Conservation (phyloP, 441 rosid genomes). For the Brassica hybrid region DNA sequence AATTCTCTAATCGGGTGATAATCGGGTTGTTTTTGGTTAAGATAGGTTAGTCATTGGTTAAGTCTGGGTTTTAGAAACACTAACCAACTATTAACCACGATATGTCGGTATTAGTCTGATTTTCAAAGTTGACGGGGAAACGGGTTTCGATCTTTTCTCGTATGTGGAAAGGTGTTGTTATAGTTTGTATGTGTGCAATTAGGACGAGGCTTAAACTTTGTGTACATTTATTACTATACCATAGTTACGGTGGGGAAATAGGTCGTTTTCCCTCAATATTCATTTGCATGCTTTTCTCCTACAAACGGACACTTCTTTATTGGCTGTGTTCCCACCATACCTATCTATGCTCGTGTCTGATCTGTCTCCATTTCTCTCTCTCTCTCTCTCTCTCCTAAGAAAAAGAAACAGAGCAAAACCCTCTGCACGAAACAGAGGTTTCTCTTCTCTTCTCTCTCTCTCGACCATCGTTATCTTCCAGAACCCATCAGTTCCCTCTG, state of each 20-base stretch:
- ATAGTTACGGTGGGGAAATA: background rate
- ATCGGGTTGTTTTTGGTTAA: too few species aligned
- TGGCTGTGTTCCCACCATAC: conserved; percentile 48
- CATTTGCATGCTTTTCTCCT: conserved; percentile 51
- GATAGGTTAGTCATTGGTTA: too few species aligned
- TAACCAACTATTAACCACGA: too few species aligned
- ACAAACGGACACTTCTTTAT: conserved; percentile 60
- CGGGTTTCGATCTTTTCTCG: too few species aligned
- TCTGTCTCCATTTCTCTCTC: conserved; percentile 37
- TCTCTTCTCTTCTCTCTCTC: conserved; percentile 19
- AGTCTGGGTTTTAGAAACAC: too few species aligned
- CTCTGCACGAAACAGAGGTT: conserved; percentile 18
- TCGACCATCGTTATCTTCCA: conserved; percentile 53
- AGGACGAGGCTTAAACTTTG: too few species aligned
- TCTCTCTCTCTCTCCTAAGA: conserved; percentile 5
- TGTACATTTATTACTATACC: too few species aligned
- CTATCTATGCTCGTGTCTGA: conserved; percentile 41
- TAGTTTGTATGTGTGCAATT: too few species aligned
- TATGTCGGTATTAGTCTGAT: too few species aligned
- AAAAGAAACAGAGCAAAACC: conserved; percentile 10
- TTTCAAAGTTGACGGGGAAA: too few species aligned
- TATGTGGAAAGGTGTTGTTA: too few species aligned
- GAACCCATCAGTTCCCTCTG: conserved; percentile 45
- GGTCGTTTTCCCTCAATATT: background rate
- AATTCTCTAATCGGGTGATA: too few species aligned